Percentiles rank a stretch among this genome's conserved stretches.
Conservation (phyloP, 306 rosid genomes). For the Medicago lupulina region DNA sequence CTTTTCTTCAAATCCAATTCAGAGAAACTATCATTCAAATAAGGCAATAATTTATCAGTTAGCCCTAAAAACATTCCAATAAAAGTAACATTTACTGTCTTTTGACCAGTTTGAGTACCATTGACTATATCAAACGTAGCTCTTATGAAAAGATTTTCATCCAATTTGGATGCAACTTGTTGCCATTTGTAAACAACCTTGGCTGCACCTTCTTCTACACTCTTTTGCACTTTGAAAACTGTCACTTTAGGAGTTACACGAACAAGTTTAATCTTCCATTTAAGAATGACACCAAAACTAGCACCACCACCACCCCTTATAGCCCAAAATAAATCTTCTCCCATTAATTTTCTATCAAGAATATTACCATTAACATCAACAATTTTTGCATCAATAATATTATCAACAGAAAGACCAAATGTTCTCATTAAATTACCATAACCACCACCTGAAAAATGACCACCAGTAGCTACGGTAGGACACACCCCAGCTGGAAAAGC, state of each 20-base stretch:
- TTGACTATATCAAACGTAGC: constrained; percentile 11
- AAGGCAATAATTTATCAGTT: not conserved
- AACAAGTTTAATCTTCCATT: constrained; percentile 51
- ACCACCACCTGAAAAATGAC: constrained; percentile 49
- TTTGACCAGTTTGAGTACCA: constrained; percentile 17
- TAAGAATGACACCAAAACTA: constrained; percentile 52
- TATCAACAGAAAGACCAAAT: constrained; percentile 49
- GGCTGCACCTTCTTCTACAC: constrained; percentile 27
- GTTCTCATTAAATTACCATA: constrained; percentile 50
- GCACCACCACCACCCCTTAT: constrained; percentile 57
- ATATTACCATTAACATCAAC: constrained; percentile 48
- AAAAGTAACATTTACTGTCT: constrained; percentile 33
- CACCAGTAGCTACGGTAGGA: constrained; percentile 37
- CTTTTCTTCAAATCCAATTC: constrained; percentile 38
- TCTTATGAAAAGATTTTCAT: constrained; percentile 46
- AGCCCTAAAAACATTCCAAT: constrained; percentile 42
- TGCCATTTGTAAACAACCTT: constrained; percentile 51
- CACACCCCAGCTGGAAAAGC: constrained; percentile 48
- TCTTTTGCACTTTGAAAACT: constrained; percentile 38
- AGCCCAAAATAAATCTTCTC: constrained; percentile 56
- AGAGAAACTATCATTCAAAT: constrained; percentile 36
- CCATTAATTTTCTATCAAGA: constrained; percentile 49
- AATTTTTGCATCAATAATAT: constrained; percentile 41
- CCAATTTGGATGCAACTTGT: constrained; percentile 25
- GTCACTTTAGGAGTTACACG: constrained; percentile 40